These are phyloP conservation scores for Aspergillus novofumigatus DNA, from an alignment of 2,329 filamentous ascomycete genomes.

Conservation along the genomic window DNA sequence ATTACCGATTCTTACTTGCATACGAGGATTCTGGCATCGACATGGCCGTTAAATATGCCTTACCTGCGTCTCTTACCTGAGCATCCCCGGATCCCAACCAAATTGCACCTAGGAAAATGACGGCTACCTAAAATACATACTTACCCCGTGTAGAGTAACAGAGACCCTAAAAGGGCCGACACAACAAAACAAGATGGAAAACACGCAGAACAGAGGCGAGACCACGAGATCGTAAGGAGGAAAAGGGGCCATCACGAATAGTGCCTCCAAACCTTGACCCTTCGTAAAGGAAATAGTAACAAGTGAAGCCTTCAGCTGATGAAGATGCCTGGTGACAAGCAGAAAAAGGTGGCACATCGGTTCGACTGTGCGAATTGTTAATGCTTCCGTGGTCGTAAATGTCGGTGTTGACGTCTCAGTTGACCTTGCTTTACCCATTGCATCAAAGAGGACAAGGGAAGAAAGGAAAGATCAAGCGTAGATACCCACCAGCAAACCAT, in stretches of 20 bases:
- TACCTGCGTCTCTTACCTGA: conserved; percentile 46
- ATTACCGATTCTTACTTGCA: conserved; percentile 17
- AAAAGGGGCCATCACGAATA: conserved; percentile 13
- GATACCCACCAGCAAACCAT: conserved; percentile 45
- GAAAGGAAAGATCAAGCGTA: conserved; percentile 27
- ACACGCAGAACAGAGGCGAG: conserved; percentile 14
- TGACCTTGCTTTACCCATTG: conserved; percentile 35
- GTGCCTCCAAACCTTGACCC: background rate
- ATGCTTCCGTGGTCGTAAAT: background rate
- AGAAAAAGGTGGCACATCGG: conserved; percentile 1
- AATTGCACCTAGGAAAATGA: conserved; percentile 17
- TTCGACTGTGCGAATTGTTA: conserved; percentile 19
- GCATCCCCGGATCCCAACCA: conserved; percentile 15
- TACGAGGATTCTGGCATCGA: conserved; percentile 20
- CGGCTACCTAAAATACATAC: conserved; percentile 43
- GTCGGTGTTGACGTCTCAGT: background rate
- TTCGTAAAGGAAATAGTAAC: background rate
- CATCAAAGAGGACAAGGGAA: conserved; percentile 22
- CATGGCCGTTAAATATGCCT: conserved; percentile 29
- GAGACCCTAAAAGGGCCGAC: conserved; percentile 26
- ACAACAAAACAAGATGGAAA: conserved; percentile 16
- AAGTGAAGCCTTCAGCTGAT: background rate
- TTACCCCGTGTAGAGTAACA: conserved; percentile 31
- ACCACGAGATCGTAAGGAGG: conserved; percentile 24
- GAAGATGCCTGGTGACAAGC: conserved; percentile 4